Evolutionary conservation across 495 filamentous ascomycete species (phyloP).

Genomic region (Podospora comata): DNA sequence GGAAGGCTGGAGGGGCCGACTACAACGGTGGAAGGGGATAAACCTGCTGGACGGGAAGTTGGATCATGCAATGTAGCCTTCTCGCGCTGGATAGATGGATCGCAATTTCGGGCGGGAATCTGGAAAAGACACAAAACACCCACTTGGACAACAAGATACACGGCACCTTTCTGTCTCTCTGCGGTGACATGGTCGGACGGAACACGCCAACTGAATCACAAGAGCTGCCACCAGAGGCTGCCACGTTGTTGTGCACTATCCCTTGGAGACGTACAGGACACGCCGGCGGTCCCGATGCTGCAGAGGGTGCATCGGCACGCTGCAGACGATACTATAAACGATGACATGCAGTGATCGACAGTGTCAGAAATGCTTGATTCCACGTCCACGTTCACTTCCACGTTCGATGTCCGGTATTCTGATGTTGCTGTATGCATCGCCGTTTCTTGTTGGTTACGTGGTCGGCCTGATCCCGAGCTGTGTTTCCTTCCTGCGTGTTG

Average conservation of each 20-base stretch:
- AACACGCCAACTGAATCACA: background rate
- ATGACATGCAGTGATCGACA: background rate
- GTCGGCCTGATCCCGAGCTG: background rate
- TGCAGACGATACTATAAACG: background rate
- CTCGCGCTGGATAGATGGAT: background rate
- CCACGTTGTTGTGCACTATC: background rate
- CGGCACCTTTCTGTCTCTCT: background rate
- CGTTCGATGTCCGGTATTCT: background rate
- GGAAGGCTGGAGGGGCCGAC: slow-evolving; percentile 57
- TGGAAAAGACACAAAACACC: no score
- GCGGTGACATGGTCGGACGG: background rate
- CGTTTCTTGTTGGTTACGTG: background rate
- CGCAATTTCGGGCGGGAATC: background rate
- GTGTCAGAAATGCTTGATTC: background rate
- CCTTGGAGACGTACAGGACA: background rate
- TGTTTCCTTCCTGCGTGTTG: background rate
- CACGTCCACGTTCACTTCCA: background rate
- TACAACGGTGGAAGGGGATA: slow-evolving; percentile 58
- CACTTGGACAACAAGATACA: background rate
- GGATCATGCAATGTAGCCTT: background rate
- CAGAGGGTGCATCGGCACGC: background rate
- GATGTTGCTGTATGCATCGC: no score
- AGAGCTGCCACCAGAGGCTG: background rate
- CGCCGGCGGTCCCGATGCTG: background rate
- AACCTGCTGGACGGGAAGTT: slow-evolving; percentile 1